These are phyloP conservation scores for Solioccasus polychromus DNA, from an alignment of 768 basidiomycete species.

Conservation along the genomic window DNA sequence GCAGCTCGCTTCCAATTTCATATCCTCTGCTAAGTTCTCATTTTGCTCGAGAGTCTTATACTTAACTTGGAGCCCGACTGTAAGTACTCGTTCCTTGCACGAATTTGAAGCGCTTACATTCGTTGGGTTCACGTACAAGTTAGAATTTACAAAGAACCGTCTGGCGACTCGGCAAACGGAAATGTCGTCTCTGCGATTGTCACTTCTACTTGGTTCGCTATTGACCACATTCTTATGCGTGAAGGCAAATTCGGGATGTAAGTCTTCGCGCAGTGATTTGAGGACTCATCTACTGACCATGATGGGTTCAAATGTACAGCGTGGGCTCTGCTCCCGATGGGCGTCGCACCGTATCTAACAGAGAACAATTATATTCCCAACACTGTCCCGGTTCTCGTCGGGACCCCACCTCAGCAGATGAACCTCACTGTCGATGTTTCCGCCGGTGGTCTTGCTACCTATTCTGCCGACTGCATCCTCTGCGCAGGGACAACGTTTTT, in stretches of 20 bases:
- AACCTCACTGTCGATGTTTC: constrained; percentile 23
- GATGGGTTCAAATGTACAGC: constrained; percentile 11
- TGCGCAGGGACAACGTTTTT: constrained; percentile 22
- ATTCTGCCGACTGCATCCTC: constrained; percentile 24
- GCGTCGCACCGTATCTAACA: constrained; percentile 13
- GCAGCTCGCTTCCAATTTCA: too few relatives aligned
- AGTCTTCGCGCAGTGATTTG: neutral
- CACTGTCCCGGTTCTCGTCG: constrained; percentile 20
- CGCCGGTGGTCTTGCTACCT: constrained; percentile 12
- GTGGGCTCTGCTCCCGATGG: constrained; percentile 26
- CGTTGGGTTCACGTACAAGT: too few relatives aligned
- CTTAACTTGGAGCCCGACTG: too few relatives aligned
- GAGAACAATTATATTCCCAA: constrained; percentile 10
- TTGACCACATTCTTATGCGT: constrained; percentile 4
- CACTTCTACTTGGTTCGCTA: constrained; percentile 1
- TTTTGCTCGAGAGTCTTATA: too few relatives aligned
- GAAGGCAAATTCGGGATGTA: constrained; percentile 15
- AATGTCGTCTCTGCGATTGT: neutral
- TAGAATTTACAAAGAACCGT: too few relatives aligned
- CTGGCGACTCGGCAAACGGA: neutral
- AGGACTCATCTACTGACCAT: neutral
- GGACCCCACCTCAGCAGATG: constrained; percentile 28
- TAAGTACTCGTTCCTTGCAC: neutral
- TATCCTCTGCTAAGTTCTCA: too few relatives aligned
- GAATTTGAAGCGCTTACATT: neutral